Percentiles rank a stretch among this genome's conserved stretches.
phyloP scores from a whole-genome alignment of 2,329 filamentous ascomycete species.

The Aspergillus novoparasiticus region DNA sequence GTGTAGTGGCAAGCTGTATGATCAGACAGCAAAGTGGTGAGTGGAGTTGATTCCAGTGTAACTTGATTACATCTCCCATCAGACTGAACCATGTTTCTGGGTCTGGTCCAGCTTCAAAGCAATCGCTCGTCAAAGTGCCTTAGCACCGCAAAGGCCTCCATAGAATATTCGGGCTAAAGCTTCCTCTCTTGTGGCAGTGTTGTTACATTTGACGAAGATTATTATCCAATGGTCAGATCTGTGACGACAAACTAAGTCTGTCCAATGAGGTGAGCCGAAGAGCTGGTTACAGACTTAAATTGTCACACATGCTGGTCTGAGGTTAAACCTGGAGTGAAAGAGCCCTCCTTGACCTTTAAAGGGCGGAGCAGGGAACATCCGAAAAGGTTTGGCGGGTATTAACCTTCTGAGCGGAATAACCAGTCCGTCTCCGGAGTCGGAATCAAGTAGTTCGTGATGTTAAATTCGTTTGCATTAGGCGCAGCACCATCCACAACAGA shows the following conservation, averaged over 20 bases:
- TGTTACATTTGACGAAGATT: neutral
- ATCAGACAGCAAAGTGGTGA: neutral
- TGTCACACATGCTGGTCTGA: neutral
- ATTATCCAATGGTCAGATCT: neutral
- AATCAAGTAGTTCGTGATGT: conserved; percentile 50
- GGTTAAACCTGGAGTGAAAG: neutral
- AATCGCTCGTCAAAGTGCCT: neutral
- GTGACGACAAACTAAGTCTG: neutral
- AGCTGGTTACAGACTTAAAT: neutral
- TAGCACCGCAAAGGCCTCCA: neutral
- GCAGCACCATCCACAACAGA: conserved; percentile 24
- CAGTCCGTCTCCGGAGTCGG: conserved; percentile 51
- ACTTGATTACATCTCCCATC: neutral
- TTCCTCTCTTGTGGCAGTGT: neutral
- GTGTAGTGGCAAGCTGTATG: neutral
- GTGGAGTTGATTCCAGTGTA: neutral
- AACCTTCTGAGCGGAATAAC: conserved; percentile 39
- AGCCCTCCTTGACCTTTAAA: neutral
- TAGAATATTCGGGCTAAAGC: neutral
- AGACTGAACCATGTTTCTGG: neutral
- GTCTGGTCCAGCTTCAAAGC: neutral
- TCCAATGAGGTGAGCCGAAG: neutral
- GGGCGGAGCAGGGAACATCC: neutral
- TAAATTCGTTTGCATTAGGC: conserved; percentile 41
- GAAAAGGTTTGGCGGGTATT: neutral